Evolutionary conservation across 345 rosid species (phyloP).

Genomic region (Erucastrum elatum): DNA sequence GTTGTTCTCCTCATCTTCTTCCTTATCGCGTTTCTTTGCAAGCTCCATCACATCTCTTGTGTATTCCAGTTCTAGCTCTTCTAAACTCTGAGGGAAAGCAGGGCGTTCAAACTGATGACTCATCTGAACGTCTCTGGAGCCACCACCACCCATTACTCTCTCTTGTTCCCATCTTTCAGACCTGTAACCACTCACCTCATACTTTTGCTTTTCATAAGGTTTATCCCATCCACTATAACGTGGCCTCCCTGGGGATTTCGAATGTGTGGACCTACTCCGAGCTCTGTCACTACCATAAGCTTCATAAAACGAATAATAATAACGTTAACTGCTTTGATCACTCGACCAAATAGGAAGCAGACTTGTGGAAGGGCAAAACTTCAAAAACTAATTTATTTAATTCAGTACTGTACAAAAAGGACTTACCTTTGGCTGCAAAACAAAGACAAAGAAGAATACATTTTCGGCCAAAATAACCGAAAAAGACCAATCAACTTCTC

Average conservation of each 20-base stretch:
- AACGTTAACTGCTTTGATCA: constrained; percentile 68
- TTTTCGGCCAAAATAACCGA: constrained; percentile 26
- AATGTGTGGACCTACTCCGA: constrained; percentile 82
- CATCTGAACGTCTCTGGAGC: constrained; percentile 57
- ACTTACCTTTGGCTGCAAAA: constrained; percentile 98
- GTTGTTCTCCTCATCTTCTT: constrained; percentile 92
- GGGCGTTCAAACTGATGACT: constrained; percentile 69
- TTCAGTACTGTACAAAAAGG: constrained; percentile 66
- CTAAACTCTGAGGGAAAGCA: constrained; percentile 61
- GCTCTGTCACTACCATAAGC: constrained; percentile 98
- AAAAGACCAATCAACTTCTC: constrained; percentile 39
- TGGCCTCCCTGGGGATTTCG: constrained; percentile 79
- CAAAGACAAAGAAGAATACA: constrained; percentile 47
- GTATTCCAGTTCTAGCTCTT: constrained; percentile 80
- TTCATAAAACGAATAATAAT: constrained; percentile 91
- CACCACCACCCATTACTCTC: constrained; percentile 44
- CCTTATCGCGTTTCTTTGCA: constrained; percentile 72
- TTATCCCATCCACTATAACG: constrained; percentile 69
- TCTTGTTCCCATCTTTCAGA: constrained; percentile 74
- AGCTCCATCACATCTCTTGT: constrained; percentile 78
- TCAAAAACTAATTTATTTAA: constrained; percentile 59
- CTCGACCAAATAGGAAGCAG: constrained; percentile 56
- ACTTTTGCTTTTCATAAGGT: constrained; percentile 70
- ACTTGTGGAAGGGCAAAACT: constrained; percentile 46
- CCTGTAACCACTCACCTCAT: constrained; percentile 61